Evolutionary conservation across 306 rosid species (phyloP), one percentile per base, ranked within the genome.

Genomic region (Dryas octopetala): DNA sequence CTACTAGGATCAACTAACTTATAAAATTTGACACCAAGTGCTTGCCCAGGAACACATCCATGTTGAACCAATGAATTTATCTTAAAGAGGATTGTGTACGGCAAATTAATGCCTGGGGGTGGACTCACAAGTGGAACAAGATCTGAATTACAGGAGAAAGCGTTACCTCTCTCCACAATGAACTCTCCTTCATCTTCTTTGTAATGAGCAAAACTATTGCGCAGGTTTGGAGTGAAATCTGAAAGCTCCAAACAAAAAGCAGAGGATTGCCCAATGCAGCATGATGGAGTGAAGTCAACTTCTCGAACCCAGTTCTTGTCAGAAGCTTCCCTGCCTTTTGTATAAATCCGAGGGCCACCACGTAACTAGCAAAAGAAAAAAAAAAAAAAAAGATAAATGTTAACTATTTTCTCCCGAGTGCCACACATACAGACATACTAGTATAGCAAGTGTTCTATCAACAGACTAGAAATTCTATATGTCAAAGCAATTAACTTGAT

Each of bases 41-140:
- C 81, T 48, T 64, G 74, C 63, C 78, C 79, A 0, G 87, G 82
- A 81, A 86, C 66, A 59, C 76, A 73, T 38, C 87, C 88, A 62
- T 81, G 61, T 38, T 86, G 87, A 77, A 86, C 78, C 80, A 86
- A 76, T 6, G 78, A 77, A 43, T 86, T 86, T 12, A 86, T 57
- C 78, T 86, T 83, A 71, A 86, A 86, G 32, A 83, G 19, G 54
- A 83, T 80, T 47, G 60, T 45, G 38, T 71, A 81, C 16, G 90
- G 87, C 76, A 86, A 71, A 40, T 28, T 4, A 57, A 78, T 64
- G 10, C 68, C 75, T 14, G 5, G 38, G 44, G 79, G 80, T 45
- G 85, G 87, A 73, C 51, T 55, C 13, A 86, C 76, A 17, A 74
- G 73, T 9, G 90, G 90, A 67, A 73, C 90, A 38, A 75, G 84